These are phyloP conservation scores for Suillus americanus DNA, from an alignment of 768 basidiomycete genomes.

Conservation along the genomic window DNA sequence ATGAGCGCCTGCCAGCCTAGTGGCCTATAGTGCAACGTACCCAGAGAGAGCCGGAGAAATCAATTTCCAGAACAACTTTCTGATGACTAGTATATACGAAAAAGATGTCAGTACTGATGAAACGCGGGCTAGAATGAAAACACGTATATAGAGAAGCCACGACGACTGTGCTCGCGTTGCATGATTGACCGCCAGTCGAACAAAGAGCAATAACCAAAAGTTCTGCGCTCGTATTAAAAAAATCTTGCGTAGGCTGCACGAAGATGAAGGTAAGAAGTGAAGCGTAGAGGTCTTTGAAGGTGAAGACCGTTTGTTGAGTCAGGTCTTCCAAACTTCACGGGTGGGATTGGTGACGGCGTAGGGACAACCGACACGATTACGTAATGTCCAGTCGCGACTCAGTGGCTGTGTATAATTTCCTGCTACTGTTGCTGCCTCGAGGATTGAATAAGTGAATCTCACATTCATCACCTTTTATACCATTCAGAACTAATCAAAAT, in stretches of 20 bases:
- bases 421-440: not conserved
- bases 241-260: not conserved
- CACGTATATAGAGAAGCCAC: constrained; percentile 88
- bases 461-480: constrained; percentile 1
- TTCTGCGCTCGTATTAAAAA: not conserved
- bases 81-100: constrained; percentile 86
- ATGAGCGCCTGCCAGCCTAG: constrained; percentile 20
- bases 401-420: constrained; percentile 14
- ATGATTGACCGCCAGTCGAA: constrained; percentile 34
- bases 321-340: constrained; percentile 13
- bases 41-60: constrained; percentile 86
- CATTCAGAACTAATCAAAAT: constrained; percentile 8
- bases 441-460: constrained; percentile 5
- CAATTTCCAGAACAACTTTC: constrained; percentile 92
- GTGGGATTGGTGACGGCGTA: constrained; percentile 25
- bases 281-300: constrained; percentile 5
- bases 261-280: not conserved
- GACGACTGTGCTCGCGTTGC: constrained; percentile 76
- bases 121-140: constrained; percentile 36
- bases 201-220: constrained; percentile 4
- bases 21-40: constrained; percentile 43
- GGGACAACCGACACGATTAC: constrained; percentile 30
- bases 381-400: constrained; percentile 19
- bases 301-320: constrained; percentile 8
- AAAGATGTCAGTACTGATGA: constrained; percentile 43